phyloP scores from a whole-genome alignment of 805 yeast genomes.

The Brettanomyces naardenensis region DNA sequence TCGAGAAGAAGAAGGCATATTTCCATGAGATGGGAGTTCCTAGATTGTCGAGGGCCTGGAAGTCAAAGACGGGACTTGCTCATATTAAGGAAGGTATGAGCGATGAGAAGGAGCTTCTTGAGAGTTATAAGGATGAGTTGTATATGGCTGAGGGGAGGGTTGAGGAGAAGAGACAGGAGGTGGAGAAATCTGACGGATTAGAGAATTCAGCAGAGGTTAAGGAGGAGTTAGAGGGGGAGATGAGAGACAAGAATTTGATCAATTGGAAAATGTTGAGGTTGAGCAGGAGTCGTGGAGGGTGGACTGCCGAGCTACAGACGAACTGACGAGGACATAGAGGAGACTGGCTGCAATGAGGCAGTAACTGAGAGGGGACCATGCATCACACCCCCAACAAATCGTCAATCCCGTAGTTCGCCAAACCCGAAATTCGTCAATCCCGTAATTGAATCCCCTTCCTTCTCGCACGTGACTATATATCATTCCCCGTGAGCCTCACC shows the following conservation, averaged over 20 bases:
- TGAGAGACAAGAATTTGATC: background rate
- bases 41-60: constrained; percentile 22
- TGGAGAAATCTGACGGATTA: constrained; percentile 5
- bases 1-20: constrained; percentile 14
- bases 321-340: too few species aligned
- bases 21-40: constrained; percentile 21
- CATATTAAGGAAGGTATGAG: constrained; percentile 9
- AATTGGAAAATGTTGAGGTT: constrained; percentile 2
- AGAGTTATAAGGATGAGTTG: constrained; percentile 22
- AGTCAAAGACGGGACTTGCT: constrained; percentile 15
- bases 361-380: too few species aligned
- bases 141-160: constrained; percentile 20
- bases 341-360: too few species aligned
- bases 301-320: too few species aligned
- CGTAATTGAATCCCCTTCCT: too few species aligned
- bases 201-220: background rate
- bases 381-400: too few species aligned
- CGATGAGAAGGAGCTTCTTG: constrained; percentile 13
- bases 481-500: background rate
- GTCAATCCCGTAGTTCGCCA: too few species aligned
- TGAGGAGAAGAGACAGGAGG: constrained; percentile 3
- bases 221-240: background rate
- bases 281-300: background rate
- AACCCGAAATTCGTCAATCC: too few species aligned
- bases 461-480: background rate